These are phyloP conservation scores for Hamamelis virginiana DNA, from an alignment of 164 flowering plant genomes.

Conservation along the genomic window DNA sequence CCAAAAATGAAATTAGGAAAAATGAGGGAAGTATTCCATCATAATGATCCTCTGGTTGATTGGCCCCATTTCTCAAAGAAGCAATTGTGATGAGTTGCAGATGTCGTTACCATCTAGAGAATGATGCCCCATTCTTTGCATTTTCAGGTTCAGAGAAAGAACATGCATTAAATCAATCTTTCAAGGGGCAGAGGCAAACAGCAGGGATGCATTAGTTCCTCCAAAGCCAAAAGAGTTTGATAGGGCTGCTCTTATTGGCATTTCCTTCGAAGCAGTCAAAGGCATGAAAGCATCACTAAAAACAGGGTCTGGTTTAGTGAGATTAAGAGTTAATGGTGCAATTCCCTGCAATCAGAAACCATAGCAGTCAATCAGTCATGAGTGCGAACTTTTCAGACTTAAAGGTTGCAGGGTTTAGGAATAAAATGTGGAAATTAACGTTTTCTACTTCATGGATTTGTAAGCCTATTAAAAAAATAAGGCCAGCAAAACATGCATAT, in stretches of 20 bases:
- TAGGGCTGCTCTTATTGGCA: conserved; percentile 68
- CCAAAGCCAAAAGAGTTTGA: conserved; percentile 99
- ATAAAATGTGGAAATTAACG: too few species aligned
- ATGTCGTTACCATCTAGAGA: too few species aligned
- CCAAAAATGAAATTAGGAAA: not conserved
- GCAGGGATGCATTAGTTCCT: conserved; percentile 89
- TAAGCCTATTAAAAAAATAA: too few species aligned
- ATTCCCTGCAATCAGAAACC: conserved; percentile 58
- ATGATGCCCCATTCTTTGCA: too few species aligned
- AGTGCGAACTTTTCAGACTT: not conserved
- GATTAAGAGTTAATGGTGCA: conserved; percentile 83
- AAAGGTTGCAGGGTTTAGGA: too few species aligned
- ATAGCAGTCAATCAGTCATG: not conserved
- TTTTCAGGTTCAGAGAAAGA: too few species aligned
- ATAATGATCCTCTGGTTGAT: too few species aligned
- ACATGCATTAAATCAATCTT: not conserved
- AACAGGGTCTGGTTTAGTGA: conserved; percentile 72
- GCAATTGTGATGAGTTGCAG: too few species aligned
- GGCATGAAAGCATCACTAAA: conserved; percentile 73
- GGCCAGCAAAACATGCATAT: too few species aligned
- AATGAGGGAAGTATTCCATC: too few species aligned
- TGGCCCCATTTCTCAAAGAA: too few species aligned
- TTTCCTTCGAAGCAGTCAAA: conserved; percentile 59
- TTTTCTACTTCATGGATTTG: too few species aligned
- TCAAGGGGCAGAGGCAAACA: conserved; percentile 48